Evolutionary conservation across 163 green algal genomes (phyloP), one percentile per base, ranked within the genome.

Genomic region (Scenedesmus sp.): DNA sequence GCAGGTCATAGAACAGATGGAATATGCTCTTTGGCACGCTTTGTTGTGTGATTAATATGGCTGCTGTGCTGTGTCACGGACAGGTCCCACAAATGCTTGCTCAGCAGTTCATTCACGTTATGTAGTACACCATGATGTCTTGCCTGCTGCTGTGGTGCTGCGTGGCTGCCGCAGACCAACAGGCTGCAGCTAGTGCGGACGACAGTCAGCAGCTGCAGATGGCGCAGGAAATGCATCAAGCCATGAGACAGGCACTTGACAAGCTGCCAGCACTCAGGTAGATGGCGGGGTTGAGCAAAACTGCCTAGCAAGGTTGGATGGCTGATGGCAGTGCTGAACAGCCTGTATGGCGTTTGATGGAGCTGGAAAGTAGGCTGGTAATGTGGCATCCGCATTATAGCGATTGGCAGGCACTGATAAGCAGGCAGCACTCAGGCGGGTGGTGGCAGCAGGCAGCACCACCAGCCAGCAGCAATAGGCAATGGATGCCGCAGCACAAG

Each of bases 231-330:
- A 49, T 90, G 33, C 85, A 85, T 3, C 43, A 83, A 40, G 46
- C 12, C 9, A 15, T 90, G 37, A 85, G 73, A 49, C 33, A 49
- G 12, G 46, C 85, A 56, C 70, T 90, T 33, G 85, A 84, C 46
- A 84, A 84, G 33, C 43, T 84, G 18, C 85, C 70, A 42, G 46
- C 70, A 76, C 72, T 90, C 33, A 90, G 85, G 85, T 90, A 24
- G 15, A 44, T 35, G 33, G 46, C 46, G 26, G 65, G 2, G 3
- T 18, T 0, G 1, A n/a, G 30, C 16, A 22, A 0, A 1, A 24
- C 4, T 40, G 30, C 3, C 30, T 16, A 51, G 4, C 51, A 40
- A 20, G 9, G 2, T 3, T 56, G 33, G 4, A 6, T 20, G 30
- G 33, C 35, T 53, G 2, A 30, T 49, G 30, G 46, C 16, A 33